Conservation (phyloP, 2,329 filamentous ascomycete genomes). For the Arthrobotrys pseudoclavata region DNA sequence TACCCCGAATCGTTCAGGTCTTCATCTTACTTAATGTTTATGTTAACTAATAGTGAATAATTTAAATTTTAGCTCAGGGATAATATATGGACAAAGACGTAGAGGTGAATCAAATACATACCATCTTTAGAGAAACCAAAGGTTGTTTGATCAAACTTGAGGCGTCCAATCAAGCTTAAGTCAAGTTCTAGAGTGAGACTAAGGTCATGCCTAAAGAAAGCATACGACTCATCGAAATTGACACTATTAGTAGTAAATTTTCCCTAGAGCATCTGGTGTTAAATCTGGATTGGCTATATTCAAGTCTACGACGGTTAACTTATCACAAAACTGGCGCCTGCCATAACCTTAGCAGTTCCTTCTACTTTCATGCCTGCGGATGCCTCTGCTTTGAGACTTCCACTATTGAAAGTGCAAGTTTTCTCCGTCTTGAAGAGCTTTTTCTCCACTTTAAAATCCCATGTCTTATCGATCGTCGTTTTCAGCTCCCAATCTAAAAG, state of each 20-base stretch:
- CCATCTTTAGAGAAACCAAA: conserved; percentile 44
- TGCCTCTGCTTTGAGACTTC: conserved; percentile 44
- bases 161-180: conserved; percentile 42
- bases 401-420: conserved; percentile 51
- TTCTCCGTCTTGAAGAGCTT: conserved; percentile 43
- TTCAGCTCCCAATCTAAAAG: conserved; percentile 3
- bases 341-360: conserved; percentile 42
- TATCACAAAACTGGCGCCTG: conserved; percentile 47
- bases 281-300: conserved; percentile 16
- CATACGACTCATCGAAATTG: conserved; percentile 45
- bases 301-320: conserved; percentile 6
- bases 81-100: neutral
- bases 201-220: conserved; percentile 47
- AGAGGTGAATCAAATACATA: conserved; percentile 31
- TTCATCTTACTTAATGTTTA: conserved; percentile 42
- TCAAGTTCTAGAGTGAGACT: conserved; percentile 27
- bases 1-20: neutral
- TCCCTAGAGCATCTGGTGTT: conserved; percentile 35
- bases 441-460: conserved; percentile 47
- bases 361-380: conserved; percentile 27
- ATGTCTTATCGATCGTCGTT: conserved; percentile 35
- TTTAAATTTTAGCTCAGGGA: conserved; percentile 28
- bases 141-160: conserved; percentile 48
- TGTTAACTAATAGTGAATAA: conserved; percentile 28
- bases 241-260: conserved; percentile 44